phyloP scores from a whole-genome alignment of 2,329 filamentous ascomycete genomes.

The Arthroderma sp. region DNA sequence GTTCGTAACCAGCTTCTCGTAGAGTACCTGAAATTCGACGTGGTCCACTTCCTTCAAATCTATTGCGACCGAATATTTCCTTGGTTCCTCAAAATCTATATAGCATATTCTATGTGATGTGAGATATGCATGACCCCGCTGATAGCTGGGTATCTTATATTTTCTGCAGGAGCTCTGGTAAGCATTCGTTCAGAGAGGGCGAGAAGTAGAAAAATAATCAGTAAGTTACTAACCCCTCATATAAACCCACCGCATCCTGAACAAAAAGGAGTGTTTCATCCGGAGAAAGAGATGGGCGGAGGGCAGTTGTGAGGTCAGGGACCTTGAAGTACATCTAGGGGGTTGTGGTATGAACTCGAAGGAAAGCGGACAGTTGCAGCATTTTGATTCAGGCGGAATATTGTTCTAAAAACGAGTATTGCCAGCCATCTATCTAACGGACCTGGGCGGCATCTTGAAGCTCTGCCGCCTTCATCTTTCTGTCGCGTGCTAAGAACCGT shows the following conservation, averaged over 20 bases:
- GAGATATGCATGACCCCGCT: slow-evolving; percentile 91
- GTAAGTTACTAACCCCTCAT: slow-evolving; percentile 67
- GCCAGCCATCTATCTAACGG: too few species aligned
- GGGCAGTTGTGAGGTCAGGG: slow-evolving; percentile 88
- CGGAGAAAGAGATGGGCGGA: slow-evolving; percentile 79
- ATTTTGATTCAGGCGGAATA: too few species aligned
- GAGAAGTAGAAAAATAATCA: not conserved
- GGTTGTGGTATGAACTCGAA: not conserved
- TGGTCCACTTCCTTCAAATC: slow-evolving; percentile 85
- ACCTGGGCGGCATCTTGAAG: too few species aligned
- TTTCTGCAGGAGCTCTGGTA: slow-evolving; percentile 46
- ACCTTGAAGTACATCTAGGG: slow-evolving; percentile 95
- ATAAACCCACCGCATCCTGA: slow-evolving; percentile 91
- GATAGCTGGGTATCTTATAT: slow-evolving; percentile 84
- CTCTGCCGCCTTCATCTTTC: too few species aligned
- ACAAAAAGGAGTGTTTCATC: slow-evolving; percentile 94
- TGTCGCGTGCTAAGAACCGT: too few species aligned
- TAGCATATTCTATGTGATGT: slow-evolving; percentile 95
- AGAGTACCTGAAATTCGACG: slow-evolving; percentile 69
- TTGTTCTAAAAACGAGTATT: too few species aligned
- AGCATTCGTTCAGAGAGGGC: slow-evolving; percentile 7
- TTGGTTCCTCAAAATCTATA: slow-evolving; percentile 74
- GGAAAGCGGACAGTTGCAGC: too few species aligned
- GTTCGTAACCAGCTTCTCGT: not conserved
- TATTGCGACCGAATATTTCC: slow-evolving; percentile 70